phyloP scores from a whole-genome alignment of 2,329 filamentous ascomycete genomes.

The Alternaria hordeiaustralica region DNA sequence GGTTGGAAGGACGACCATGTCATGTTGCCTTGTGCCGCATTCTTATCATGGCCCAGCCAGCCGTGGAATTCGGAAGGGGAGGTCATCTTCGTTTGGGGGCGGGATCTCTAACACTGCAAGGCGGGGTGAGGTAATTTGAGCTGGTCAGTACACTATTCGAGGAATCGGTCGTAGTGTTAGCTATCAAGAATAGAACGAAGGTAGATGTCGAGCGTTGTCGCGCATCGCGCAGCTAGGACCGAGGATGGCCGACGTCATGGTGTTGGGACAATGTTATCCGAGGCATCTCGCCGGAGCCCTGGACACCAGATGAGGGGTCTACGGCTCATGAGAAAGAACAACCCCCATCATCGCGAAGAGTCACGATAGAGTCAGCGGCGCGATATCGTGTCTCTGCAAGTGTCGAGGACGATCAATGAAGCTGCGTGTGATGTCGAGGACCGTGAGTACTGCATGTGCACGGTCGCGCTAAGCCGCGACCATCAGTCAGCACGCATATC shows the following conservation, averaged over 20 bases:
- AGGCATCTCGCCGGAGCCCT: slow-evolving; percentile 15
- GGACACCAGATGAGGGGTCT: slow-evolving; percentile 10
- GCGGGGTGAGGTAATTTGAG: neutral
- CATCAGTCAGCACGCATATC: neutral
- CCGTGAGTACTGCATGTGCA: neutral
- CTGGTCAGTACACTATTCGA: neutral
- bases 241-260: slow-evolving; percentile 16
- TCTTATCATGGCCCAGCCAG: slow-evolving; percentile 61
- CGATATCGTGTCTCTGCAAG: neutral
- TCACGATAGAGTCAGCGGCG: neutral
- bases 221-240: slow-evolving; percentile 4
- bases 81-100: slow-evolving; percentile 21
- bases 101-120: neutral
- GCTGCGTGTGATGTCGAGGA: neutral
- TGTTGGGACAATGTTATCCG: slow-evolving; percentile 18
- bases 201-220: neutral
- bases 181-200: neutral
- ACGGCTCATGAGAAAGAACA: neutral
- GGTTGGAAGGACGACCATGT: slow-evolving; percentile 58
- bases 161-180: neutral
- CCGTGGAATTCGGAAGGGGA: slow-evolving; percentile 60
- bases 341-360: neutral
- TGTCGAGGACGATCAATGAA: neutral
- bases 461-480: neutral
- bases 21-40: slow-evolving; percentile 61